Conservation (phyloP, 176 grass and related monocot species). For the Cenchrus purpureus region DNA sequence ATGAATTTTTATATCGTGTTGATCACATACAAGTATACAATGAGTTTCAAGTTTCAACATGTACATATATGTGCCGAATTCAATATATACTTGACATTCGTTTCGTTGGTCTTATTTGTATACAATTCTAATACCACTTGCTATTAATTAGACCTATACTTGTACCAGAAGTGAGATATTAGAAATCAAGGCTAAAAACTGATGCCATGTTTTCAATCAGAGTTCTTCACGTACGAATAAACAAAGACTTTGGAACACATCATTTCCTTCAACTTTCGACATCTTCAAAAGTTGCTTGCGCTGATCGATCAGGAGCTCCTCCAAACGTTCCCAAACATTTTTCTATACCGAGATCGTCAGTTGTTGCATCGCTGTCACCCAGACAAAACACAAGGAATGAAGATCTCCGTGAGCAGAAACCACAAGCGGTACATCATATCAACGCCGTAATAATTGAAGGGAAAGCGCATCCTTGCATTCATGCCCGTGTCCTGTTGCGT, state of each 20-base stretch:
- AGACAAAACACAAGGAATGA: not conserved
- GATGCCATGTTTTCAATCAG: not conserved
- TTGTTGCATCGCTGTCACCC: constrained; percentile 45
- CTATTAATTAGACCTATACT: not conserved
- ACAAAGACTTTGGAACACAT: constrained; percentile 26
- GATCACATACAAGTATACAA: no score
- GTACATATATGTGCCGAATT: not conserved
- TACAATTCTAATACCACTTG: not conserved
- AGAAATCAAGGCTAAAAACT: not conserved
- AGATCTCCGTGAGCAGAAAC: constrained; percentile 33
- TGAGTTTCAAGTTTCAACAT: not conserved
- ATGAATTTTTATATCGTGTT: no score
- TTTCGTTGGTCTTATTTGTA: not conserved
- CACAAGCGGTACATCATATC: constrained; percentile 31
- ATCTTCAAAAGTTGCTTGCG: not conserved
- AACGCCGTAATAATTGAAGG: constrained; percentile 43
- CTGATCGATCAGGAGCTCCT: constrained; percentile 3
- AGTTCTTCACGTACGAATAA: not conserved
- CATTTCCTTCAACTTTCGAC: constrained; percentile 29
- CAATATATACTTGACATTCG: not conserved
- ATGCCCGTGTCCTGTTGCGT: constrained; percentile 31
- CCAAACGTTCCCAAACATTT: not conserved
- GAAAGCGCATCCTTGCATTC: constrained; percentile 31
- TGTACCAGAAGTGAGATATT: not conserved
- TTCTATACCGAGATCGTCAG: constrained; percentile 35